A percentile compares a stretch with the other conserved stretches of the same genome.
phyloP scores from a whole-genome alignment of 805 yeast genomes.

The Sugiyamaella floridensis region DNA sequence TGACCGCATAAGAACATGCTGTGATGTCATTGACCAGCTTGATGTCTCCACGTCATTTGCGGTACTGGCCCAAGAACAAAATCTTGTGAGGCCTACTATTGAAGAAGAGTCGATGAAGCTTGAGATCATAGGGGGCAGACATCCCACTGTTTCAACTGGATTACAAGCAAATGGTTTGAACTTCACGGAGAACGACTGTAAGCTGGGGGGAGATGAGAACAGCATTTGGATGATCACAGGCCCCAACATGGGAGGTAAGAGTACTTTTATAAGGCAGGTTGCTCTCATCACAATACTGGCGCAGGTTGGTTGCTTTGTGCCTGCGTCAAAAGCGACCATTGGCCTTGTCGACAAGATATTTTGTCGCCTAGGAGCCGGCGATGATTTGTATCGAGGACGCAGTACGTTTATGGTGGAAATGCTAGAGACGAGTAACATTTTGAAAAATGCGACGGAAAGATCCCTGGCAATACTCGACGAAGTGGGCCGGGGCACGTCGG shows the following conservation, averaged over 20 bases:
- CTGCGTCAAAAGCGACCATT: conserved; percentile 52
- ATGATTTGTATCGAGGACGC: conserved; percentile 66
- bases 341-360: conserved; percentile 75
- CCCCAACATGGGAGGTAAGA: conserved; percentile 88
- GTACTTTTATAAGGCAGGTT: conserved; percentile 65
- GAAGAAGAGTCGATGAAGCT: conserved; percentile 40
- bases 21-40: conserved; percentile 51
- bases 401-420: conserved; percentile 94
- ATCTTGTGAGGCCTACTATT: conserved; percentile 60
- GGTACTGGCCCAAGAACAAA: conserved; percentile 56
- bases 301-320: conserved; percentile 71
- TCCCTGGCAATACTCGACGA: conserved; percentile 82
- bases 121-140: conserved; percentile 62
- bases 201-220: conserved; percentile 16
- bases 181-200: conserved; percentile 45
- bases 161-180: conserved; percentile 41
- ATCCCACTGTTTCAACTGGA: conserved; percentile 78
- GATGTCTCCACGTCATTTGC: conserved; percentile 76
- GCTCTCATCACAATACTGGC: conserved; percentile 64
- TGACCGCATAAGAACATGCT: conserved; percentile 42
- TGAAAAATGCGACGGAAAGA: conserved; percentile 54
- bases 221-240: conserved; percentile 67
- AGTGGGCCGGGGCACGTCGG: conserved; percentile 85
- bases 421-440: conserved; percentile 71
- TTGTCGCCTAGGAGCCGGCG: conserved; percentile 73